Conservation (phyloP, 2,329 filamentous ascomycete species). For the Xylariales sp. region DNA sequence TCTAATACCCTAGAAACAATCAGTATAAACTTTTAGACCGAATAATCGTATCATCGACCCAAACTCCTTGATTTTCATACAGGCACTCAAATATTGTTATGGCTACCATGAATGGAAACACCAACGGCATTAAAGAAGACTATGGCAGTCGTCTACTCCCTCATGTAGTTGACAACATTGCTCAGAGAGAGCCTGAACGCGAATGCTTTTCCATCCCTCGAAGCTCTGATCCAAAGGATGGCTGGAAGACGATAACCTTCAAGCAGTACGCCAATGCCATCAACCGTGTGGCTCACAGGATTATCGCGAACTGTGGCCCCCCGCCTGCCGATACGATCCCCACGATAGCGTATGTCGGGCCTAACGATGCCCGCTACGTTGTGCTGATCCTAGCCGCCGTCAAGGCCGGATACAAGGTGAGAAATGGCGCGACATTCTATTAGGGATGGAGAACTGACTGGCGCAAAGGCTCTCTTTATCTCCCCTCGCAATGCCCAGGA, state of each 20-base stretch:
- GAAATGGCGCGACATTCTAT: neutral
- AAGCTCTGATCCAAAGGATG: constrained; percentile 53
- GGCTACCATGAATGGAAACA: constrained; percentile 12
- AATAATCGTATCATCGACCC: neutral
- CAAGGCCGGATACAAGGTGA: constrained; percentile 52
- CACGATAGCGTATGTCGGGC: constrained; percentile 60
- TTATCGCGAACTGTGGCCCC: constrained; percentile 48
- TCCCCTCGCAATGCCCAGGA: constrained; percentile 60
- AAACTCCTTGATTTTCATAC: neutral
- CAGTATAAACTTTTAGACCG: neutral
- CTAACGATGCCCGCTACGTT: constrained; percentile 50
- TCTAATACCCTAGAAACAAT: neutral
- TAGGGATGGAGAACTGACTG: neutral
- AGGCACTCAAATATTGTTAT: neutral
- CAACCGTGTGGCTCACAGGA: constrained; percentile 53
- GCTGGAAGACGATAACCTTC: constrained; percentile 55
- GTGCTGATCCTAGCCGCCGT: constrained; percentile 43
- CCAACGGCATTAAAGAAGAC: neutral
- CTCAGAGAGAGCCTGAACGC: constrained; percentile 50
- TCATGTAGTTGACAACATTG: constrained; percentile 55
- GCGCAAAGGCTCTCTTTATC: constrained; percentile 54
- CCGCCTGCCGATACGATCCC: constrained; percentile 46
- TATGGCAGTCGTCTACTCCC: constrained; percentile 51
- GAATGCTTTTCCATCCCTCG: constrained; percentile 52
- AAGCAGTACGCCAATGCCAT: constrained; percentile 55